Conservation (phyloP, 2,329 filamentous ascomycete genomes). For the Biscogniauxia sp. region DNA sequence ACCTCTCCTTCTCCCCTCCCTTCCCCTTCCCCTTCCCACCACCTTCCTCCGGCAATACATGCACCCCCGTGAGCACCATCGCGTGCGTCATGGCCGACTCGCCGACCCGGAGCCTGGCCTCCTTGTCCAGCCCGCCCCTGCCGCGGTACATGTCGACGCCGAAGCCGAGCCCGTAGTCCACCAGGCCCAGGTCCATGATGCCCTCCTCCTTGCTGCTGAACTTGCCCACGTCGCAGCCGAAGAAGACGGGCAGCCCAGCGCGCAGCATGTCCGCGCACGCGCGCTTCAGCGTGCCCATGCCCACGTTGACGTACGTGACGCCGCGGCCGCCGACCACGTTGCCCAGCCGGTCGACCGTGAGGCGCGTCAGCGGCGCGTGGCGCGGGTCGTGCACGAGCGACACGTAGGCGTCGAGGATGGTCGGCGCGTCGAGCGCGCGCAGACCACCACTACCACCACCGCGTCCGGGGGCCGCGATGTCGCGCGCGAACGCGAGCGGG, state of each 20-base stretch:
- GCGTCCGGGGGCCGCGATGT: conserved; percentile 72
- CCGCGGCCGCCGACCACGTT: conserved; percentile 76
- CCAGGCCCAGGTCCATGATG: conserved; percentile 76
- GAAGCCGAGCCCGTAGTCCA: conserved; percentile 82
- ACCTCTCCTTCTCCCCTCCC: conserved; percentile 43
- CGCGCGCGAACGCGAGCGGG: conserved; percentile 68
- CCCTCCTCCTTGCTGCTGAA: conserved; percentile 66
- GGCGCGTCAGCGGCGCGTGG: conserved; percentile 67
- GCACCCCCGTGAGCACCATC: conserved; percentile 87
- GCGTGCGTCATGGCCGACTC: conserved; percentile 88
- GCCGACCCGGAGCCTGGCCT: conserved; percentile 67
- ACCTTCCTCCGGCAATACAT: too few species aligned
- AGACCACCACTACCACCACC: too few species aligned
- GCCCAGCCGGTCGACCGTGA: conserved; percentile 76
- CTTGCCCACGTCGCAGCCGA: conserved; percentile 84
- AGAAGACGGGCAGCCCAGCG: conserved; percentile 79
- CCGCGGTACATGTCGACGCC: conserved; percentile 63
- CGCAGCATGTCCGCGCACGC: conserved; percentile 76
- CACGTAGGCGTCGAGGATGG: conserved; percentile 61
- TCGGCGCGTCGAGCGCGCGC: conserved; percentile 66
- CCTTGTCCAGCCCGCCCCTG: conserved; percentile 63
- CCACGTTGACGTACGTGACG: conserved; percentile 80
- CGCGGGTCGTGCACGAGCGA: conserved; percentile 85
- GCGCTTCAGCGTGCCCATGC: conserved; percentile 68
- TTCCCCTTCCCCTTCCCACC: conserved; percentile 38